Base-by-base conservation (phyloP, 495 filamentous ascomycete genomes). In the Penicillium lagena region DNA sequence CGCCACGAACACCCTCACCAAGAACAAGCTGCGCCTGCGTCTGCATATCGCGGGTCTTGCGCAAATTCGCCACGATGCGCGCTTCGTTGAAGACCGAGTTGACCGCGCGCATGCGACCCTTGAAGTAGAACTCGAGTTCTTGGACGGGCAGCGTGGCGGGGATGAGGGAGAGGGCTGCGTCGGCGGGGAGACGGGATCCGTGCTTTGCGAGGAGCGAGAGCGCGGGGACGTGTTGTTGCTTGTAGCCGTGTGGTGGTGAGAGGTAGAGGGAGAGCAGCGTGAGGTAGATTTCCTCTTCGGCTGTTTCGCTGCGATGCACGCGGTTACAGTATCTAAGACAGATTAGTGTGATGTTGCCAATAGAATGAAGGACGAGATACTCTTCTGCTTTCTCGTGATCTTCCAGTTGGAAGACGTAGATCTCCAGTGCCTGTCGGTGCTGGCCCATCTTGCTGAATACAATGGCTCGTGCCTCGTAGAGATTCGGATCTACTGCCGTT, bases 401-500 rank as follows among this genome's bases (percentile, higher is more conserved):
- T 45, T 86, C 66, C 45, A 99, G 74, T 54, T 91, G 90, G 69
- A 96, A 99, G 10, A 97, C 90, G 59, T 96, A 99, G 17, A 97
- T 95, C 62, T 90, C 85, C 14, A 99, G 66, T 0, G 94, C 91
- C 60, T 96, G 89, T 58, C 88, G 86, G 66, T 99, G 90, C 46
- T 90, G 86, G 8, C 87, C 89, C 87, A 99, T 95, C 52, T 94
- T 94, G 63, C 88, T 89, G 29, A 97, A 81, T 8, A 97, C 83
- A 29, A 96, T 83, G 14, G 94, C 94, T 41, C 90, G 83, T 5
- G 89, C 83, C 63, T 97, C 93, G 66, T 85, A 95, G 60, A 93
- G 94, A 11, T 80, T 73, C 1, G 90, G 78, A 61, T 95, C 89
- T 91, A 45, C 14, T 10, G 32, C 22, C n/a, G 22, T 29, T 15